Conservation (phyloP, 768 basidiomycete species). For the Tricholomella constricta region DNA sequence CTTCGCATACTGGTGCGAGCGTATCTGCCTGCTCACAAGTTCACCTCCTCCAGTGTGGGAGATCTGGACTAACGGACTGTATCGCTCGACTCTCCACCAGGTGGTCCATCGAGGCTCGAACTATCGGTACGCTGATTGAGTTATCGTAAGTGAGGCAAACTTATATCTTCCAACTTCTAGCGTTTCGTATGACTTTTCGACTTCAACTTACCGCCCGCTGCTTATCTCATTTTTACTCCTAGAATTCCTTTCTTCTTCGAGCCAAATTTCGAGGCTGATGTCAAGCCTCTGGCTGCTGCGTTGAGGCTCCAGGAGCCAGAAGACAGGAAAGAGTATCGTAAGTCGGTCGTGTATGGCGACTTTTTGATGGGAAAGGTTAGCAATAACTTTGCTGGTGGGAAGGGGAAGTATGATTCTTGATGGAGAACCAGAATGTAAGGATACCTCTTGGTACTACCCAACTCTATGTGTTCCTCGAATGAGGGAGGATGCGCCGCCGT, state of each 20-base stretch:
- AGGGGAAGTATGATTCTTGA: constrained; percentile 37
- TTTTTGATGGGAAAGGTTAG: constrained; percentile 75
- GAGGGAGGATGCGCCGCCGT: too few species aligned
- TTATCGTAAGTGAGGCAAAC: background rate
- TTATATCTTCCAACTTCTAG: constrained; percentile 32
- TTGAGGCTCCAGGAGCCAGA: constrained; percentile 41
- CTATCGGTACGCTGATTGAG: constrained; percentile 54
- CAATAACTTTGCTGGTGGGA: constrained; percentile 61
- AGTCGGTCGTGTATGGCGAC: constrained; percentile 72
- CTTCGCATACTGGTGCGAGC: background rate
- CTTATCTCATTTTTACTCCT: constrained; percentile 1
- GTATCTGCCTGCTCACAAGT: too few species aligned
- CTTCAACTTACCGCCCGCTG: background rate
- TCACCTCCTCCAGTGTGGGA: constrained; percentile 71
- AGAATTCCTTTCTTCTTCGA: constrained; percentile 95
- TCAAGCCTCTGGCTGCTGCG: constrained; percentile 67
- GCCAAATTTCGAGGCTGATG: constrained; percentile 75
- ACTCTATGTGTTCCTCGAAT: too few species aligned
- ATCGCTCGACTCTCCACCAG: constrained; percentile 84
- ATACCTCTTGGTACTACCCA: too few species aligned
- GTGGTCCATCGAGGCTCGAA: constrained; percentile 78
- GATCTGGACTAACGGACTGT: constrained; percentile 86
- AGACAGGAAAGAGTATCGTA: constrained; percentile 22
- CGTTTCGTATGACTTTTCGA: constrained; percentile 60
- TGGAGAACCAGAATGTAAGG: too few species aligned